These are phyloP conservation scores for Lablab purpureus DNA, from an alignment of 306 rosid genomes.

Conservation along the genomic window DNA sequence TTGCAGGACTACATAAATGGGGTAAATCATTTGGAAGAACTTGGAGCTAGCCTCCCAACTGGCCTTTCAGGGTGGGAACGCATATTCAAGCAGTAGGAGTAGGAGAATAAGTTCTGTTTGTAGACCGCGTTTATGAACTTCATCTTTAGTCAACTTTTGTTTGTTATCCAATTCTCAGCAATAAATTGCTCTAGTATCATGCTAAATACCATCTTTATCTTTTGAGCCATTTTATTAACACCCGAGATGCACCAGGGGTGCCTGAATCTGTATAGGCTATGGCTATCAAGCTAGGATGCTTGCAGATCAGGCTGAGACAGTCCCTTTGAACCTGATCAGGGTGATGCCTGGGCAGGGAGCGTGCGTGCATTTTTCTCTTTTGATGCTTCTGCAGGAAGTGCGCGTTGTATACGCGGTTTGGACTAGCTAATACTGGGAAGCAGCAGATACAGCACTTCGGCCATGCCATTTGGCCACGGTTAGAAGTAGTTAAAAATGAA, in stretches of 20 bases:
- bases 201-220: slow-evolving; percentile 13
- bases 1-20: slow-evolving; percentile 58
- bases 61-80: slow-evolving; percentile 46
- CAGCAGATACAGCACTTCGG: slow-evolving; percentile 51
- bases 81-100: slow-evolving; percentile 53
- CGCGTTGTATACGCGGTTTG: slow-evolving; percentile 42
- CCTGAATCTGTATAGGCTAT: slow-evolving; percentile 74
- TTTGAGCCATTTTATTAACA: slow-evolving; percentile 58
- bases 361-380: slow-evolving; percentile 83
- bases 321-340: slow-evolving; percentile 99
- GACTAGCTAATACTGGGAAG: slow-evolving; percentile 52
- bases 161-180: slow-evolving; percentile 50
- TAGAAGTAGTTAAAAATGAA: slow-evolving; percentile 47
- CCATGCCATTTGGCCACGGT: slow-evolving; percentile 38
- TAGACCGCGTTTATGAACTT: slow-evolving; percentile 46
- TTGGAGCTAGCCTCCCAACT: slow-evolving; percentile 50
- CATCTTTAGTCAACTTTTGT: slow-evolving; percentile 38
- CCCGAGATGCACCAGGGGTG: slow-evolving; percentile 98
- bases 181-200: slow-evolving; percentile 52
- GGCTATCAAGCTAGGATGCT: slow-evolving; percentile 54
- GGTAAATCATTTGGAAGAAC: slow-evolving; percentile 49
- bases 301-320: slow-evolving; percentile 97
- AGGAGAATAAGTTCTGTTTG: slow-evolving; percentile 63
- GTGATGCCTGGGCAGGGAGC: slow-evolving; percentile 99
- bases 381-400: slow-evolving; percentile 74